phyloP scores from a whole-genome alignment of 108 stramenopile species.

The Seminavis robusta region DNA sequence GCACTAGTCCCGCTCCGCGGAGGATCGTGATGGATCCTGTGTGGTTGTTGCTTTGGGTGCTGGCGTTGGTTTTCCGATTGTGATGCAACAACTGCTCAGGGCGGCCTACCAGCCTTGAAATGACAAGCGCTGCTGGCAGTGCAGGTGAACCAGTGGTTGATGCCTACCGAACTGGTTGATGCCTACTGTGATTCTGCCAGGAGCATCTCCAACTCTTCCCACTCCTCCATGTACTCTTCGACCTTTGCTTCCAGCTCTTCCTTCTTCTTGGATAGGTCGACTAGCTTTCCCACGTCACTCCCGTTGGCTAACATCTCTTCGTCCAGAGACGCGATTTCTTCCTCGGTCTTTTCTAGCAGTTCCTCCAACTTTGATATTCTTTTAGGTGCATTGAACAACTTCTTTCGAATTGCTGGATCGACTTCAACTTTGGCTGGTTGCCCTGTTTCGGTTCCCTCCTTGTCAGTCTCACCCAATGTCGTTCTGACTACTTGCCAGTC shows the following conservation, averaged over 20 bases:
- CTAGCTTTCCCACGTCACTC: slow-evolving; percentile 66
- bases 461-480: neutral
- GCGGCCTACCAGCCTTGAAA: too few species aligned
- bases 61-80: too few species aligned
- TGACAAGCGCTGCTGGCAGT: too few species aligned
- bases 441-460: neutral
- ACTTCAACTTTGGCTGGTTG: neutral
- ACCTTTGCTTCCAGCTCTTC: slow-evolving; percentile 47
- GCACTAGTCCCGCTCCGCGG: too few species aligned
- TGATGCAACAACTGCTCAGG: too few species aligned
- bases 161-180: too few species aligned
- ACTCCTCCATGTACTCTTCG: slow-evolving; percentile 67
- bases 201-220: slow-evolving; percentile 73
- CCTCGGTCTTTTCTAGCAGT: slow-evolving; percentile 67
- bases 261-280: slow-evolving; percentile 56
- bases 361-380: slow-evolving; percentile 72
- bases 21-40: too few species aligned
- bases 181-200: slow-evolving; percentile 35
- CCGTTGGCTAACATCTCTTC: slow-evolving; percentile 76
- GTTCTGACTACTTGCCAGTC: slow-evolving; percentile 65
- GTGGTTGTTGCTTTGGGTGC: too few species aligned
- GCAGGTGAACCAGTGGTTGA: too few species aligned
- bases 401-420: slow-evolving; percentile 47
- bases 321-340: slow-evolving; percentile 60
- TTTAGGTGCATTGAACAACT: slow-evolving; percentile 81